These are phyloP conservation scores for Telfairia occidentalis DNA, from an alignment of 331 rosid species.

Conservation along the genomic window DNA sequence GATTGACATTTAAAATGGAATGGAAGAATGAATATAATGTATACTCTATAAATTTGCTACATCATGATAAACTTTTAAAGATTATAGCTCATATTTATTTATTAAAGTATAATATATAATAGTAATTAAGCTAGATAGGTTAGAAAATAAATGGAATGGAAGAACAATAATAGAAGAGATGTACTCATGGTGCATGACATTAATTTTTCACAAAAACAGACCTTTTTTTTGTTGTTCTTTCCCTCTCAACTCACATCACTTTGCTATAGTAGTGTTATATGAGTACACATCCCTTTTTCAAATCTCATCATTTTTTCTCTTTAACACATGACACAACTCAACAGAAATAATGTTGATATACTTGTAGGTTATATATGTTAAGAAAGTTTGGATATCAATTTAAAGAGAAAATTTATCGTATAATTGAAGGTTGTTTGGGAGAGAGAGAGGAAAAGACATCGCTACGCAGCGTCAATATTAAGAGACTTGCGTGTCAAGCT, in stretches of 20 bases:
- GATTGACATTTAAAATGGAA: too few relatives aligned
- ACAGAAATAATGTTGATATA: neutral
- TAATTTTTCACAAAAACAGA: neutral
- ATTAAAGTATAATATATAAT: too few relatives aligned
- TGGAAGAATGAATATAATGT: too few relatives aligned
- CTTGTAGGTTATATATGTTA: neutral
- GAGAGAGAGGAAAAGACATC: too few relatives aligned
- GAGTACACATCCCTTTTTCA: neutral
- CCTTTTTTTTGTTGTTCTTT: neutral
- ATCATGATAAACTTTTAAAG: too few relatives aligned
- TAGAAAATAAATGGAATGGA: neutral
- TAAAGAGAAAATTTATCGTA: neutral
- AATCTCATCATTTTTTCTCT: neutral
- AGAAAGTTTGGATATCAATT: too few relatives aligned
- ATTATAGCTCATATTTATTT: too few relatives aligned
- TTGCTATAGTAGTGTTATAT: neutral
- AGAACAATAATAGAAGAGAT: neutral
- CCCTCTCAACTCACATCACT: neutral
- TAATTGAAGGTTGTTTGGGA: neutral
- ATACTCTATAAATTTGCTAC: too few relatives aligned
- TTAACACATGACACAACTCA: neutral
- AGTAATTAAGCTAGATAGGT: too few relatives aligned
- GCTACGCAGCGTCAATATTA: too few relatives aligned
- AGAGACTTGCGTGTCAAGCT: too few relatives aligned
- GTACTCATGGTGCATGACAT: neutral